phyloP scores from a whole-genome alignment of 2,329 filamentous ascomycete genomes.

The Penicillium sp. region DNA sequence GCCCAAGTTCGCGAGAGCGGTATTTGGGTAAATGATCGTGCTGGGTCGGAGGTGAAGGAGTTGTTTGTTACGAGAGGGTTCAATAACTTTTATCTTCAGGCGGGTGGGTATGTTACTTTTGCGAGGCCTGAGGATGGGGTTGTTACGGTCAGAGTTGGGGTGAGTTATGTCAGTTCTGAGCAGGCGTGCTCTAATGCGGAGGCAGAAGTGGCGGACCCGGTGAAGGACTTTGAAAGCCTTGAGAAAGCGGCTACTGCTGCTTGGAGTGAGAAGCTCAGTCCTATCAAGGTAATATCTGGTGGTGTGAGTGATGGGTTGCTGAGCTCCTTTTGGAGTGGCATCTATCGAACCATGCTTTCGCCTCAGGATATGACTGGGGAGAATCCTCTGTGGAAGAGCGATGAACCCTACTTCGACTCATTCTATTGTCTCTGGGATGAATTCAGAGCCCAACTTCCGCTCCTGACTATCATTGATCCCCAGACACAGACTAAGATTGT shows the following conservation, averaged over 20 bases:
- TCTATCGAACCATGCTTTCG: constrained; percentile 70
- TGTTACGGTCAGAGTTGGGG: constrained; percentile 64
- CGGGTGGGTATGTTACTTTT: constrained; percentile 66
- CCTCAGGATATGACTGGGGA: constrained; percentile 72
- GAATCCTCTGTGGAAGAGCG: constrained; percentile 66
- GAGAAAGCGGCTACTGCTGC: constrained; percentile 49
- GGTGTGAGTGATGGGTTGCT: constrained; percentile 57
- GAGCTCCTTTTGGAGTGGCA: constrained; percentile 66
- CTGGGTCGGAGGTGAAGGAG: constrained; percentile 55
- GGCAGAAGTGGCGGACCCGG: constrained; percentile 58
- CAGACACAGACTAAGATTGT: constrained; percentile 32
- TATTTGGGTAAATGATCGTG: constrained; percentile 64
- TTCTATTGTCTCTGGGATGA: constrained; percentile 56
- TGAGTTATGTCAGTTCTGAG: constrained; percentile 67
- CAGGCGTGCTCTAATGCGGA: constrained; percentile 70
- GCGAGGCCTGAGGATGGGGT: constrained; percentile 51
- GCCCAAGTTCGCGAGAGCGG: constrained; percentile 60
- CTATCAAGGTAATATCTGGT: constrained; percentile 57
- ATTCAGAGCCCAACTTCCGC: constrained; percentile 31
- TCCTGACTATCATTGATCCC: constrained; percentile 35
- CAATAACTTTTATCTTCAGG: constrained; percentile 57
- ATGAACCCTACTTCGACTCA: constrained; percentile 70
- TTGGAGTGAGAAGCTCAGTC: constrained; percentile 63
- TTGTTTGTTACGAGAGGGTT: constrained; percentile 59
- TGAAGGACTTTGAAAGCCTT: constrained; percentile 55